These are phyloP conservation scores for Ceriops zippeliana DNA, from an alignment of 345 rosid genomes.

Conservation along the genomic window DNA sequence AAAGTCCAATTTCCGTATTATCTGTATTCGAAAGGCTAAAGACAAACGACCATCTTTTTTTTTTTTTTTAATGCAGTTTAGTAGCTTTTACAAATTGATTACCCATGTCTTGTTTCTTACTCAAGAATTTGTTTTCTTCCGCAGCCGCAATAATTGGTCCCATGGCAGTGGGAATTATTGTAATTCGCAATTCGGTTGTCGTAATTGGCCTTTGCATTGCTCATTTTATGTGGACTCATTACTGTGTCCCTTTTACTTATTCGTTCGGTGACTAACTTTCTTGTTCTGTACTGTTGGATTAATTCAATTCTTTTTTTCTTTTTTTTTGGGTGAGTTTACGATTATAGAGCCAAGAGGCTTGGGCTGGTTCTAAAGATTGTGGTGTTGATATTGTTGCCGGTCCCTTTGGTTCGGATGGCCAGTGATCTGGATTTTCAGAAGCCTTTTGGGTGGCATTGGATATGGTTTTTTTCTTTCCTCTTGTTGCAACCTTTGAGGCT, in stretches of 20 bases:
- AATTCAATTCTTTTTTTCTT: not conserved
- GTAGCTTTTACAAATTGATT: not conserved
- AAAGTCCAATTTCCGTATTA: too few species aligned
- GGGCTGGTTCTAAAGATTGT: conserved; percentile 66
- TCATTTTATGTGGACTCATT: conserved; percentile 72
- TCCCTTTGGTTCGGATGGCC: conserved; percentile 74
- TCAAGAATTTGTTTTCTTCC: not conserved
- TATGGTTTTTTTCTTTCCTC: conserved; percentile 68
- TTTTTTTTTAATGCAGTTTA: not conserved
- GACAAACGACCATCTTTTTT: not conserved
- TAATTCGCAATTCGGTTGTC: conserved; percentile 54
- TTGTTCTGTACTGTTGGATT: not conserved
- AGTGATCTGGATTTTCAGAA: conserved; percentile 51
- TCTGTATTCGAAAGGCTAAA: not conserved
- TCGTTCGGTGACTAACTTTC: not conserved
- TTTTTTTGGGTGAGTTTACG: not conserved
- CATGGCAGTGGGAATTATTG: conserved; percentile 42
- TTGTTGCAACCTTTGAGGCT: conserved; percentile 75
- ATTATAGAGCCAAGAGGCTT: conserved; percentile 60
- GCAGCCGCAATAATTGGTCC: conserved; percentile 59
- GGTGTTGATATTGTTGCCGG: conserved; percentile 48
- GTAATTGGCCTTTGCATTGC: conserved; percentile 78
- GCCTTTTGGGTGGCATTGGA: conserved; percentile 72
- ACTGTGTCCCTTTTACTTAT: conserved; percentile 35
- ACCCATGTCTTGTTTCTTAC: not conserved